phyloP scores from a whole-genome alignment of 805 yeast species.

The Ogataea ganodermae region DNA sequence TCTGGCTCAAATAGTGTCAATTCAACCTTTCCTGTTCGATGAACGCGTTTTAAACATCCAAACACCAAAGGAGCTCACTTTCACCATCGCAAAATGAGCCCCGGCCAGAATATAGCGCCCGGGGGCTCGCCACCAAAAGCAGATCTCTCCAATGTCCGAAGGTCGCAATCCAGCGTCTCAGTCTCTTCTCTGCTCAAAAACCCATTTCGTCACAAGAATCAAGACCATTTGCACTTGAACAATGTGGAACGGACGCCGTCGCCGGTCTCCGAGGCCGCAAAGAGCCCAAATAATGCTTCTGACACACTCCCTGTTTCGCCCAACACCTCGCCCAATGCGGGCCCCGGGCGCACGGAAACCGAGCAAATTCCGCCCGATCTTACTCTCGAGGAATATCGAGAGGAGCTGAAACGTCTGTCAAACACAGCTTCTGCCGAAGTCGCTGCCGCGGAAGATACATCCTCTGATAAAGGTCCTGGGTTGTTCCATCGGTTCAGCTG shows the following conservation, averaged over 20 bases:
- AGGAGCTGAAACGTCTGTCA: constrained; percentile 21
- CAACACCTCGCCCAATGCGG: constrained; percentile 4
- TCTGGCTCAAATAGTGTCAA: too few relatives aligned
- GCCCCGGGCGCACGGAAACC: background rate
- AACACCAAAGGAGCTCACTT: background rate
- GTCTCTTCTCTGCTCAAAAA: constrained; percentile 24
- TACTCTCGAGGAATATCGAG: constrained; percentile 31
- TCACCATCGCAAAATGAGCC: background rate
- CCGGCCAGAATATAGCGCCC: constrained; percentile 2
- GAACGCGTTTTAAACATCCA: background rate
- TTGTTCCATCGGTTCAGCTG: background rate
- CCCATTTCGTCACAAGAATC: constrained; percentile 19
- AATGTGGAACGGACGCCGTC: background rate
- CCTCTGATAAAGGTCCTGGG: background rate
- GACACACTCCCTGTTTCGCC: constrained; percentile 2
- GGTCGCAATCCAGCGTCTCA: constrained; percentile 26
- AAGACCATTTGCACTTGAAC: background rate
- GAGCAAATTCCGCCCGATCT: constrained; percentile 15
- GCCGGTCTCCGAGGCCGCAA: background rate
- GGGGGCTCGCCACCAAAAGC: background rate
- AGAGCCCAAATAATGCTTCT: background rate
- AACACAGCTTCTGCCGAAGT: background rate
- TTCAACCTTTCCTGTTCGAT: too few relatives aligned
- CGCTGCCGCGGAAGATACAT: background rate
- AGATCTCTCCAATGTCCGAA: constrained; percentile 8